phyloP scores from a whole-genome alignment of 441 rosid species.

The Gossypium davidsonii region DNA sequence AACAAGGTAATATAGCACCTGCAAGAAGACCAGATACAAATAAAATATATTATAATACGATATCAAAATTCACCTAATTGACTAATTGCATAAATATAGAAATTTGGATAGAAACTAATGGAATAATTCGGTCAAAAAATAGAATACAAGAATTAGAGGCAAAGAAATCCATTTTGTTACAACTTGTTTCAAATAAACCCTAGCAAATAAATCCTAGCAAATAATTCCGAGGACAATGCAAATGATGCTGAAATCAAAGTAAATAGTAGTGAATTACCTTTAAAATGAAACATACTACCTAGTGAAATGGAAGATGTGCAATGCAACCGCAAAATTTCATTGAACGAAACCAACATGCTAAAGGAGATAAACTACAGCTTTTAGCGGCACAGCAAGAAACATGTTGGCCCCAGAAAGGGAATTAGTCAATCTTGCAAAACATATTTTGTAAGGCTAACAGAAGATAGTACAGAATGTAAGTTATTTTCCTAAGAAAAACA shows the following conservation, averaged over 20 bases:
- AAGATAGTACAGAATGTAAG: not conserved
- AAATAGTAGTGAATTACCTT: not conserved
- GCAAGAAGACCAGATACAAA: constrained; percentile 26
- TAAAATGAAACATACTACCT: constrained; percentile 3
- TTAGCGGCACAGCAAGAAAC: not conserved
- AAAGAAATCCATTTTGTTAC: not conserved
- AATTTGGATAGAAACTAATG: not conserved
- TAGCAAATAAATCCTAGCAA: not conserved
- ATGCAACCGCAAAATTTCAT: not conserved
- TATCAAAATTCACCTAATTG: constrained; percentile 11
- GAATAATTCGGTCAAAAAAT: not conserved
- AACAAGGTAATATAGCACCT: constrained; percentile 93
- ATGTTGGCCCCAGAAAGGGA: not conserved
- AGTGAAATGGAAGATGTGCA: not conserved
- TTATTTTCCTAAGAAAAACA: not conserved
- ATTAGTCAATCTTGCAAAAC: not conserved
- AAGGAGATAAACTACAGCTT: not conserved
- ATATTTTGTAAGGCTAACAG: not conserved
- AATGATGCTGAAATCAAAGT: not conserved
- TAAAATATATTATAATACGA: constrained; percentile 9
- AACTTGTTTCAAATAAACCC: not conserved
- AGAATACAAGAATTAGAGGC: not conserved
- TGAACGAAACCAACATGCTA: not conserved
- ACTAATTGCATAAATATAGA: not conserved
- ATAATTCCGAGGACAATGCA: not conserved